Percentiles rank a stretch among this genome's conserved stretches.
These are phyloP conservation scores for Suillus subalutaceus DNA, from an alignment of 768 basidiomycete species.

Conservation along the genomic window DNA sequence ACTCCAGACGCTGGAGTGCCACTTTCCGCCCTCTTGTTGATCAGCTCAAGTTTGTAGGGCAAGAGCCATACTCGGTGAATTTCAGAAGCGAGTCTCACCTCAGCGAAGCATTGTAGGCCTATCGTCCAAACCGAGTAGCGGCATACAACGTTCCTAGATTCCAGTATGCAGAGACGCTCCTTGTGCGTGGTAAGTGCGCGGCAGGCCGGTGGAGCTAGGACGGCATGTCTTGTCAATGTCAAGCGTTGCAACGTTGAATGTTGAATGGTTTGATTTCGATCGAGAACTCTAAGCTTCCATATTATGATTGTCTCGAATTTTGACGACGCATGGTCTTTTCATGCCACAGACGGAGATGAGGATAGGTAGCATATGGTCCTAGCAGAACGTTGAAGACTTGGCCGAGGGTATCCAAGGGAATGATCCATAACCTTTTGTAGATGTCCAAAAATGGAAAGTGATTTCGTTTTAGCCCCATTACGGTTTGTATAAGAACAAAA, in stretches of 20 bases:
- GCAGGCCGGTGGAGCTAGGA: not conserved
- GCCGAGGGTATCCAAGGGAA: slow-evolving; percentile 4
- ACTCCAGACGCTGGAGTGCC: not conserved
- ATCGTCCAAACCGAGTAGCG: not conserved
- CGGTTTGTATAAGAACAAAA: slow-evolving; percentile 6
- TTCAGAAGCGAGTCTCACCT: not conserved
- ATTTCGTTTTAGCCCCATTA: not conserved
- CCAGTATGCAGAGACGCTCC: not conserved
- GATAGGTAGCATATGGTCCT: not conserved
- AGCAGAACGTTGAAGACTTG: slow-evolving; percentile 2
- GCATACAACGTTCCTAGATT: not conserved
- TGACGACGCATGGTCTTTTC: not conserved
- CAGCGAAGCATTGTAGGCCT: not conserved
- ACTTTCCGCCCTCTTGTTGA: not conserved
- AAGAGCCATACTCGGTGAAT: not conserved
- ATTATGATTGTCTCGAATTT: not conserved
- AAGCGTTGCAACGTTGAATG: not conserved
- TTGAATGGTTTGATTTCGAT: not conserved
- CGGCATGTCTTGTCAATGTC: not conserved
- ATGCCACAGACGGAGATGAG: slow-evolving; percentile 1
- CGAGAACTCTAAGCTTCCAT: not conserved
- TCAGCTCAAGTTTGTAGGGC: not conserved
- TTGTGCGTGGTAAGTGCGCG: not conserved
- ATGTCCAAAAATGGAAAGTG: not conserved
- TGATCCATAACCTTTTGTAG: not conserved